Base-by-base conservation (phyloP, 352 stramenopile species). In the Blastocystis hominis region DNA sequence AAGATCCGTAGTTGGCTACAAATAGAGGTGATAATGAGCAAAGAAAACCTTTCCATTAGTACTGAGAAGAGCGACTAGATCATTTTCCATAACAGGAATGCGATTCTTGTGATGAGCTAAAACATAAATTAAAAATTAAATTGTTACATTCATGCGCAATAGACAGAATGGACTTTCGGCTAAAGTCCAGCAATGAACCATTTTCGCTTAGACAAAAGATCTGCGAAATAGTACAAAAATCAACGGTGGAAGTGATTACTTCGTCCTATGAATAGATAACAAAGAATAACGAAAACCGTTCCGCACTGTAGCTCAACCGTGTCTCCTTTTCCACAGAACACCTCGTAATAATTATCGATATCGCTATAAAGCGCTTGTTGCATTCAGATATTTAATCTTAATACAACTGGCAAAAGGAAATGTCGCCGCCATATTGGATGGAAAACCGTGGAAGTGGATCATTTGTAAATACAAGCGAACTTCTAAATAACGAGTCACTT, bases 311-410 rank as follows among this genome's bases (percentile, higher is more conserved):
- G 20, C 38, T 80, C 70, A 44, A 80, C 54, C 20, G 34, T 56
- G 47, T 80, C 70, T 30, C 70, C 70, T 38, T 62, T 66, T 80
- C 70, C 70, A 38, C 70, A 80, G 30, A 80, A 61, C 20, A 80
- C 24, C 40, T 80, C 70, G 20, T 47, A 80, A 36, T 80, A 80
- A 47, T 30, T 3, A 47, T 80, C 70, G 1, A 56, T 7, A 3
- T 7, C 38, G n/a, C 36, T 38, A 47, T 62, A 80, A 38, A 63
- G 7, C 15, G 44, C 34, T 50, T 6, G 47, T 38, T 80, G 46
- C 70, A 80, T 80, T 38, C 7, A 64, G 1, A 30, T 34, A 64
- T 34, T 24, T 10, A 1, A 15, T 63, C 24, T 46, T 56, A 36
- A 62, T 64, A 50, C 42, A 64, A 61, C 6, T 34, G 6, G 10